These are phyloP conservation scores for Chalaropsis ovoidea DNA, from an alignment of 2,329 filamentous ascomycete species.

Conservation along the genomic window DNA sequence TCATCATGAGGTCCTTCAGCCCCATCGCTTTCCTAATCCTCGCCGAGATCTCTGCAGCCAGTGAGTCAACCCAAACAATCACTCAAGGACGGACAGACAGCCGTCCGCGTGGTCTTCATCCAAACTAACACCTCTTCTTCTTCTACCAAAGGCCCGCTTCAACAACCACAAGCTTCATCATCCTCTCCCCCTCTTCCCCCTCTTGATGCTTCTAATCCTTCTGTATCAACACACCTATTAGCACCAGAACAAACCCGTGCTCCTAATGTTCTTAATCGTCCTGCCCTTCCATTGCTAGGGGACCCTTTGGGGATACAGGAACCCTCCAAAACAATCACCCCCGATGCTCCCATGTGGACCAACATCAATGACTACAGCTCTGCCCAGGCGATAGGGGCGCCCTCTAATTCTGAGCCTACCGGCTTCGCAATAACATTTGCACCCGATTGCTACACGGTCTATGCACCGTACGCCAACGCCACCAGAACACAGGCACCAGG, in stretches of 20 bases:
- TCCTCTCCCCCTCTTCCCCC: neutral
- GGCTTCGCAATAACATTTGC: neutral
- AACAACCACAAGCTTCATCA: slow-evolving; percentile 9
- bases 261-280: slow-evolving; percentile 4
- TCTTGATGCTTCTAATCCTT: neutral
- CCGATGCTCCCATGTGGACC: slow-evolving; percentile 17
- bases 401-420: neutral
- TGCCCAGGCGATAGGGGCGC: neutral
- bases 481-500: slow-evolving; percentile 6
- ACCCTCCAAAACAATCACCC: neutral
- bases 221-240: neutral
- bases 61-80: neutral
- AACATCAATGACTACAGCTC: slow-evolving; percentile 15
- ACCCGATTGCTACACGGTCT: slow-evolving; percentile 21
- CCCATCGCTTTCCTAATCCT: slow-evolving; percentile 5
- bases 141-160: neutral
- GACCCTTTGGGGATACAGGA: neutral
- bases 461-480: slow-evolving; percentile 20
- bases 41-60: slow-evolving; percentile 6
- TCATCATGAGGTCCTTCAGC: neutral
- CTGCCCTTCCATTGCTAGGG: neutral
- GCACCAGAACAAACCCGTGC: neutral
- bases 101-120: neutral
- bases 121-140: neutral
- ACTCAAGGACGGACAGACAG: neutral